Conservation (phyloP, 257 asterid species). For the Primulina eburnea region DNA sequence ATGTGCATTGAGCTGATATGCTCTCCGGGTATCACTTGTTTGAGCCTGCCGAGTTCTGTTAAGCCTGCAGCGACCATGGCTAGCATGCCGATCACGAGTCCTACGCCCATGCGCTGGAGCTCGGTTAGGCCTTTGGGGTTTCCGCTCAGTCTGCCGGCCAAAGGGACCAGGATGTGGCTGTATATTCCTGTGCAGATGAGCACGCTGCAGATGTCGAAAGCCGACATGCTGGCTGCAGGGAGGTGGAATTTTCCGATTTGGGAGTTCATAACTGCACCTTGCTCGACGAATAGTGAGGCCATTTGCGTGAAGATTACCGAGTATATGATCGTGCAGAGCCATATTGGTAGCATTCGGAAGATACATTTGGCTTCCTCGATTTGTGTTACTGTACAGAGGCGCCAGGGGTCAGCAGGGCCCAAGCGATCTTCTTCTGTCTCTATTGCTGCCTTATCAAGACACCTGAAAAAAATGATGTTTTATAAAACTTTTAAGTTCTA, state of each 20-base stretch:
- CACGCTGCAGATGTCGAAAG: conserved; percentile 69
- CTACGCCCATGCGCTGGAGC: conserved; percentile 85
- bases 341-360: conserved; percentile 61
- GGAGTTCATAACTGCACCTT: conserved; percentile 60
- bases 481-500: no score
- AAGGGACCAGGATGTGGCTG: conserved; percentile 48
- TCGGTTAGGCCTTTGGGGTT: conserved; percentile 61
- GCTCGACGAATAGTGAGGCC: conserved; percentile 84
- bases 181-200: conserved; percentile 59
- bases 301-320: conserved; percentile 77
- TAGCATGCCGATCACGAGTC: conserved; percentile 60
- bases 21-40: conserved; percentile 30
- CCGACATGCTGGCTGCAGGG: conserved; percentile 86
- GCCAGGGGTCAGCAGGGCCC: conserved; percentile 44
- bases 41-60: conserved; percentile 47
- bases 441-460: conserved; percentile 63
- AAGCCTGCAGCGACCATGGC: conserved; percentile 68
- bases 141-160: conserved; percentile 38
- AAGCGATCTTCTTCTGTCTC: conserved; percentile 37
- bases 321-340: conserved; percentile 80
- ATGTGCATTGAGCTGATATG: conserved; percentile 45
- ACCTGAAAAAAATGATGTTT: conserved; percentile 25
- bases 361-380: conserved; percentile 82
- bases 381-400: conserved; percentile 71
- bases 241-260: conserved; percentile 43